Conservation (phyloP, 2,329 filamentous ascomycete genomes). For the Alternaria novae-zelandiae region DNA sequence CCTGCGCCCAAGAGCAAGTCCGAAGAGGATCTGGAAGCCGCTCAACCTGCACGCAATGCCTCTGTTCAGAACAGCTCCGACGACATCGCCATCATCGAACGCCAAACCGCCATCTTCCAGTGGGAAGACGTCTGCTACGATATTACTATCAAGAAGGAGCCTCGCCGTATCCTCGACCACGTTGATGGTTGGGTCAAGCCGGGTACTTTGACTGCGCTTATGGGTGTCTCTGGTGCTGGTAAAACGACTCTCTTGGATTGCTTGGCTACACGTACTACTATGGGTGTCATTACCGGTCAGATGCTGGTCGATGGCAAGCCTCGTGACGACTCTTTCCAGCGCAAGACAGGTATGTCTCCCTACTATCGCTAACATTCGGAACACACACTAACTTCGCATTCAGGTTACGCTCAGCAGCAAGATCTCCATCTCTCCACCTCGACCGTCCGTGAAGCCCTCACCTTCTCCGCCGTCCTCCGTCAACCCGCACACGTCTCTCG, state of each 20-base stretch:
- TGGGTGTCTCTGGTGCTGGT: slow-evolving; percentile 92
- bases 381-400: not conserved
- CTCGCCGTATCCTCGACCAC: slow-evolving; percentile 78
- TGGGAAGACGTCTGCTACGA: slow-evolving; percentile 83
- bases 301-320: slow-evolving; percentile 81
- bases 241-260: slow-evolving; percentile 92
- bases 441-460: slow-evolving; percentile 86
- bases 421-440: slow-evolving; percentile 85
- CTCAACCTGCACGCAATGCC: slow-evolving; percentile 36
- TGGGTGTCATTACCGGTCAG: slow-evolving; percentile 86
- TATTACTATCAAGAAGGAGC: slow-evolving; percentile 79
- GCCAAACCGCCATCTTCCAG: slow-evolving; percentile 80
- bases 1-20: slow-evolving; percentile 54
- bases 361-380: not conserved
- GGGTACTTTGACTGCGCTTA: slow-evolving; percentile 81
- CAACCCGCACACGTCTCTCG: slow-evolving; percentile 77
- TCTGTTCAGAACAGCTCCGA: slow-evolving; percentile 46
- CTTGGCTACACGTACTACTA: slow-evolving; percentile 82
- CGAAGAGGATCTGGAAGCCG: slow-evolving; percentile 51
- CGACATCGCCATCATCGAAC: slow-evolving; percentile 58
- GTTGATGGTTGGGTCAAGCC: slow-evolving; percentile 95
- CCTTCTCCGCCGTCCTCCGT: slow-evolving; percentile 83
- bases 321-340: slow-evolving; percentile 83
- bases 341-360: slow-evolving; percentile 70
- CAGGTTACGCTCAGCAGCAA: slow-evolving; percentile 82